Percentiles rank a stretch among this genome's conserved stretches.
phyloP scores from a whole-genome alignment of 2,329 filamentous ascomycete genomes.

The Fusarium albidum region DNA sequence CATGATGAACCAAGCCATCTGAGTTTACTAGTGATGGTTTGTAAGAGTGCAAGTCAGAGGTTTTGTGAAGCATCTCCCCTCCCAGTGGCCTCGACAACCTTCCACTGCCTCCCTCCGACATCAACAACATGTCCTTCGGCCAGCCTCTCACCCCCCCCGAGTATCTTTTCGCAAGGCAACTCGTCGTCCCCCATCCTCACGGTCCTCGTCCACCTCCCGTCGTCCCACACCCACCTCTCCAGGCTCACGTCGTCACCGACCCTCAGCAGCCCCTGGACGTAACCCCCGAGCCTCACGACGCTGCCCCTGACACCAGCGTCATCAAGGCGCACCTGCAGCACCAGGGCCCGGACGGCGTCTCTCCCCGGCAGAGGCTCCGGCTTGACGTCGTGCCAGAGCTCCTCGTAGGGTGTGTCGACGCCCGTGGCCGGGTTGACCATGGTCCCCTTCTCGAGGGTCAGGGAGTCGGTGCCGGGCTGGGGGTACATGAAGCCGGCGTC shows the following conservation, averaged over 20 bases:
- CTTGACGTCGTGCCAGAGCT: conserved; percentile 66
- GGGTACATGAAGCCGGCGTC: conserved; percentile 68
- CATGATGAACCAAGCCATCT: no score
- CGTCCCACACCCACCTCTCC: conserved; percentile 63
- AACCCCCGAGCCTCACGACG: conserved; percentile 61
- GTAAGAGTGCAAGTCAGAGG: background rate
- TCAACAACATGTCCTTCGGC: conserved; percentile 32
- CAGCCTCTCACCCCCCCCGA: conserved; percentile 17
- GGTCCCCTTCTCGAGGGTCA: conserved; percentile 63
- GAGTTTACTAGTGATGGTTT: no score
- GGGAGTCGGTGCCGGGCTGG: conserved; percentile 49
- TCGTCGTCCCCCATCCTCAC: conserved; percentile 45
- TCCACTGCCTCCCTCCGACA: conserved; percentile 42
- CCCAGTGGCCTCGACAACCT: conserved; percentile 43
- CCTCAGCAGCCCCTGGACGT: conserved; percentile 64
- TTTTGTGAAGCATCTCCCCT: background rate
- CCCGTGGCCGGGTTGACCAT: conserved; percentile 68
- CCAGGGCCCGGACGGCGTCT: conserved; percentile 1
- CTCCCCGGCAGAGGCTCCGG: conserved; percentile 35
- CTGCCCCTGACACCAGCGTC: conserved; percentile 52
- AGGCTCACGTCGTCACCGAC: conserved; percentile 51
- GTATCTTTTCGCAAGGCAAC: conserved; percentile 46
- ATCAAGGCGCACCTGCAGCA: conserved; percentile 21
- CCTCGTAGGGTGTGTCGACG: conserved; percentile 65
- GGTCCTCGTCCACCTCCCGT: conserved; percentile 46